These are phyloP conservation scores for Fusarium sp. DNA, from an alignment of 2,329 filamentous ascomycete genomes.

Conservation along the genomic window DNA sequence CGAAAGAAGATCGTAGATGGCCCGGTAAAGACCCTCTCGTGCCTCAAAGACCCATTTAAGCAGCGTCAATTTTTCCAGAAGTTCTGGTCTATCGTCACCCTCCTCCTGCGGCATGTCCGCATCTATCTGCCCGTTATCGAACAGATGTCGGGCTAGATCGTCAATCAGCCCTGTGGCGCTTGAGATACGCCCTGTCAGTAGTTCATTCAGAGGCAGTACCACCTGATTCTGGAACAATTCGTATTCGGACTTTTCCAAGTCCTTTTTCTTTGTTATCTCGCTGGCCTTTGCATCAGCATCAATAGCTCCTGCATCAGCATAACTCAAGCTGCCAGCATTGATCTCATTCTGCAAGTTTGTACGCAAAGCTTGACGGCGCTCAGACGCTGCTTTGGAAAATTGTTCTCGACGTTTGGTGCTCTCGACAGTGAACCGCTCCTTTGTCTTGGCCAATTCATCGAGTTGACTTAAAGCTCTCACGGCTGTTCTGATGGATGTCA, in stretches of 20 bases:
- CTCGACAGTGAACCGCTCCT: constrained; percentile 66
- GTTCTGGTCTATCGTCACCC: constrained; percentile 92
- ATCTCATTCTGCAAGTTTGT: constrained; percentile 83
- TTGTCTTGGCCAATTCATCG: constrained; percentile 74
- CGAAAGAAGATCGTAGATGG: constrained; percentile 83
- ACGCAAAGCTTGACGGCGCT: constrained; percentile 71
- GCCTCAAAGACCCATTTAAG: constrained; percentile 98
- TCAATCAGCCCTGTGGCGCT: constrained; percentile 81
- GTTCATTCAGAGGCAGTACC: constrained; percentile 82
- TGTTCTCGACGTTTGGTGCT: constrained; percentile 68
- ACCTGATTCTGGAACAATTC: constrained; percentile 85
- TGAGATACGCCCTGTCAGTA: constrained; percentile 78
- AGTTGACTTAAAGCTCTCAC: constrained; percentile 80
- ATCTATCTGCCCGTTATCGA: constrained; percentile 70
- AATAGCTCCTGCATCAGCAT: constrained; percentile 82
- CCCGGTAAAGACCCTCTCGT: constrained; percentile 85
- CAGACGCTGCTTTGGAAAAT: constrained; percentile 57
- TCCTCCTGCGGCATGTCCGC: constrained; percentile 90
- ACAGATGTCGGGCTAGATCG: constrained; percentile 75
- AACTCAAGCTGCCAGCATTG: constrained; percentile 78
- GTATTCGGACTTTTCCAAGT: constrained; percentile 81
- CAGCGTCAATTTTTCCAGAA: constrained; percentile 92
- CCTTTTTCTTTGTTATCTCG: constrained; percentile 76
- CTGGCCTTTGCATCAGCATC: constrained; percentile 77
- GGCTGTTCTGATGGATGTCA: constrained; percentile 78